These are phyloP conservation scores for Sphaceloma murrayae DNA, from an alignment of 2,329 filamentous ascomycete genomes.

Conservation along the genomic window DNA sequence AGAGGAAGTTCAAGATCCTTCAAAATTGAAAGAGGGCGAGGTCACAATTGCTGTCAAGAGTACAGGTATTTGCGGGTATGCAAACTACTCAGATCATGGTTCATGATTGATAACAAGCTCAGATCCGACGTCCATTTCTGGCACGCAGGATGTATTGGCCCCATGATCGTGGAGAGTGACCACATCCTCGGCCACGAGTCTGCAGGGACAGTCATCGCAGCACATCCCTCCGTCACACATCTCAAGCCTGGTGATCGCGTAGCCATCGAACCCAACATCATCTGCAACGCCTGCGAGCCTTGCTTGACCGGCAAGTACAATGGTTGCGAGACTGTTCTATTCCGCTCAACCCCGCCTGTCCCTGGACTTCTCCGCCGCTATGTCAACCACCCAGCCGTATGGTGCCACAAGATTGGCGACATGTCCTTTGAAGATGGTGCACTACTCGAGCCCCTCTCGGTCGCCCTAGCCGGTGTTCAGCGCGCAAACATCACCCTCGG, in stretches of 20 bases:
- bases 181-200: constrained; percentile 95
- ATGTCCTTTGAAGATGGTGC: constrained; percentile 90
- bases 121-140: constrained; percentile 89
- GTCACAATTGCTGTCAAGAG: constrained; percentile 84
- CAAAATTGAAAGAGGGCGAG: constrained; percentile 66
- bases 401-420: constrained; percentile 72
- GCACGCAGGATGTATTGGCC: constrained; percentile 89
- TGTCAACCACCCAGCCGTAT: constrained; percentile 79
- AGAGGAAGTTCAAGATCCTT: constrained; percentile 61
- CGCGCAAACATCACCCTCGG: constrained; percentile 71
- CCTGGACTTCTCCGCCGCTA: constrained; percentile 81
- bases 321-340: constrained; percentile 75
- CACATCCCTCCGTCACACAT: constrained; percentile 66
- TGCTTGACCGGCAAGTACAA: constrained; percentile 92
- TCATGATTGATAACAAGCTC: constrained; percentile 5
- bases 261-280: constrained; percentile 87
- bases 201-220: constrained; percentile 69
- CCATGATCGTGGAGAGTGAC: constrained; percentile 82
- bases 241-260: constrained; percentile 83
- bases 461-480: constrained; percentile 81
- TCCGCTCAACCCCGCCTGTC: constrained; percentile 84
- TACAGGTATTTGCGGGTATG: constrained; percentile 89
- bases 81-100: constrained; percentile 9
- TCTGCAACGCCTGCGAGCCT: constrained; percentile 82
- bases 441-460: constrained; percentile 79